These are phyloP conservation scores for Aspergillus ochraceoroseus DNA, from an alignment of 2,329 filamentous ascomycete genomes.

Conservation along the genomic window DNA sequence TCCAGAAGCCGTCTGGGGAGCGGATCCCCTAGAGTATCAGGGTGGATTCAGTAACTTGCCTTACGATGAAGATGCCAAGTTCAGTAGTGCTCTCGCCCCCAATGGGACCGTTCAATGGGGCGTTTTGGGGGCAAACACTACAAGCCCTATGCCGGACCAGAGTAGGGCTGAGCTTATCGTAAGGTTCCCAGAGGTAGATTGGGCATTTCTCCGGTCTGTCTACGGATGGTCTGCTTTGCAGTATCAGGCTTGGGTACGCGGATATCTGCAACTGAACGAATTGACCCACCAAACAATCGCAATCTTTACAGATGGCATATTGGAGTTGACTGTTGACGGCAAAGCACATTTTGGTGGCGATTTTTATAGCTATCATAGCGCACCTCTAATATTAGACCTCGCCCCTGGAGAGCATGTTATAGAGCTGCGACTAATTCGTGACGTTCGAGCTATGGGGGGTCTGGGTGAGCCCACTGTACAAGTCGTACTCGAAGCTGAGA, in stretches of 20 bases:
- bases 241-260: conserved; percentile 56
- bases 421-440: conserved; percentile 51
- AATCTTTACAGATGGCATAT: conserved; percentile 46
- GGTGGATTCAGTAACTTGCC: conserved; percentile 50
- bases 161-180: conserved; percentile 43
- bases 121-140: conserved; percentile 32
- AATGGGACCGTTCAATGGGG: conserved; percentile 52
- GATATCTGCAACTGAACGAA: conserved; percentile 42
- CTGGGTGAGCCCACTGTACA: conserved; percentile 46
- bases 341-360: conserved; percentile 55
- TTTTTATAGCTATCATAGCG: conserved; percentile 50
- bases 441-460: conserved; percentile 55
- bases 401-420: conserved; percentile 49
- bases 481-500: conserved; percentile 36
- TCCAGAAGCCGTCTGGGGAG: conserved; percentile 55
- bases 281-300: conserved; percentile 33
- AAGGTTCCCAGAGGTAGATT: conserved; percentile 50
- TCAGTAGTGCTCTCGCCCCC: conserved; percentile 48
- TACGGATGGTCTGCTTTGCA: conserved; percentile 58
- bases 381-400: conserved; percentile 49
- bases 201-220: conserved; percentile 49
- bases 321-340: conserved; percentile 53
- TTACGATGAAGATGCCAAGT: conserved; percentile 42
- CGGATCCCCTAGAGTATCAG: conserved; percentile 52
- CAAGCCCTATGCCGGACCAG: conserved; percentile 22